Evolutionary conservation across 139 green algal species (phyloP).

Genomic region (Axilococcus clingmanii): DNA sequence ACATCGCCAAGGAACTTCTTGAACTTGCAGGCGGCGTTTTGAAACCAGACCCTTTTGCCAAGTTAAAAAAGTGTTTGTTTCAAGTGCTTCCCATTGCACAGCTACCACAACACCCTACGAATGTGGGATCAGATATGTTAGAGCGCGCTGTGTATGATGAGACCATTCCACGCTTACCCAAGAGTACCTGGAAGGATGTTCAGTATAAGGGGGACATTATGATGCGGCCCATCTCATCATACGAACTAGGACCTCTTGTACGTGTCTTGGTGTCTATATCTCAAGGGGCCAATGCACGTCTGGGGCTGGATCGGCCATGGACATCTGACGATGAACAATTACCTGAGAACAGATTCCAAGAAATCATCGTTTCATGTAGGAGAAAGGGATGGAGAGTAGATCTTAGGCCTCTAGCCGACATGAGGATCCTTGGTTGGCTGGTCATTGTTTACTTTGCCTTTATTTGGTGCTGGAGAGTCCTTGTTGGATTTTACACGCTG

Average conservation of each 20-base stretch:
- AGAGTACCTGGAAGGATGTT: conserved; percentile 39
- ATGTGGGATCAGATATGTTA: not conserved
- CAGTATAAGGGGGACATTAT: conserved; percentile 68
- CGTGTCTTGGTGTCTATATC: conserved; percentile 46
- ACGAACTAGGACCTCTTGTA: conserved; percentile 64
- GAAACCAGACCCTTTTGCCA: conserved; percentile 10
- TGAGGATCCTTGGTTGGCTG: conserved; percentile 48
- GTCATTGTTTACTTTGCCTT: conserved; percentile 2
- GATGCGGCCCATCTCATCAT: conserved; percentile 52
- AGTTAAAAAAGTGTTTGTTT: conserved; percentile 18
- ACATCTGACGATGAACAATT: conserved; percentile 29
- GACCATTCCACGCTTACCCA: conserved; percentile 18
- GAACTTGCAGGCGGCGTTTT: conserved; percentile 23
- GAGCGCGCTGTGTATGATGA: conserved; percentile 4
- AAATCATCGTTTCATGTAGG: conserved; percentile 18
- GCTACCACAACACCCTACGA: conserved; percentile 3
- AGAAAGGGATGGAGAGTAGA: conserved; percentile 49
- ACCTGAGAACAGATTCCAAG: conserved; percentile 42
- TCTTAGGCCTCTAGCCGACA: conserved; percentile 61
- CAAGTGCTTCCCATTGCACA: conserved; percentile 15
- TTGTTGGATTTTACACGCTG: not conserved
- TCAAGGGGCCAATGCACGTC: conserved; percentile 27
- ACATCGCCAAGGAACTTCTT: conserved; percentile 29
- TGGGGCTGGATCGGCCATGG: conserved; percentile 39
- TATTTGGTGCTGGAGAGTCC: not conserved